phyloP scores from a whole-genome alignment of 768 basidiomycete species.

The Suillus clintonianus region DNA sequence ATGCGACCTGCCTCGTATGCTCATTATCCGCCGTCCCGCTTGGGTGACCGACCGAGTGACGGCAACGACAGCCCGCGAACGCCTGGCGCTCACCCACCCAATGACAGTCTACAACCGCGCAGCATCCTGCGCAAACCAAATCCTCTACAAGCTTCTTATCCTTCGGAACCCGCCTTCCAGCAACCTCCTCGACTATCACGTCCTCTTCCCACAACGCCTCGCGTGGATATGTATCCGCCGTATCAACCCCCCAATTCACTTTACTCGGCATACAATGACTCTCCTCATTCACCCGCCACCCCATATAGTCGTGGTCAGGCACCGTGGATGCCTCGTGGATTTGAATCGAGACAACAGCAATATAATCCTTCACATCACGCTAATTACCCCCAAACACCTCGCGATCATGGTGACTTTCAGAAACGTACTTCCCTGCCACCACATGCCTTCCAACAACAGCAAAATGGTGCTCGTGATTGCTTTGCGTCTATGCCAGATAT shows the following conservation, averaged over 20 bases:
- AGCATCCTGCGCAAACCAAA: slow-evolving; percentile 20
- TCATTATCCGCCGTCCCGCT: slow-evolving; percentile 12
- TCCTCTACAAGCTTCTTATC: neutral
- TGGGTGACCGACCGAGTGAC: slow-evolving; percentile 9
- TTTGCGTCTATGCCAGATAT: slow-evolving; percentile 21
- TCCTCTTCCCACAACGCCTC: slow-evolving; percentile 10
- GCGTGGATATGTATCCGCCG: slow-evolving; percentile 7
- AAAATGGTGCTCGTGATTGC: slow-evolving; percentile 16
- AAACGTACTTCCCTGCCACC: slow-evolving; percentile 17
- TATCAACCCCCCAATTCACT: slow-evolving; percentile 21
- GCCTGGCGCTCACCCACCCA: slow-evolving; percentile 3
- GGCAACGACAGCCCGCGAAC: slow-evolving; percentile 3
- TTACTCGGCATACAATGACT: slow-evolving; percentile 15
- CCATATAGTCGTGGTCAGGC: slow-evolving; percentile 11
- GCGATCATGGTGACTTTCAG: slow-evolving; percentile 9
- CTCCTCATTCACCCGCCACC: slow-evolving; percentile 21
- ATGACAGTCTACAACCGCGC: slow-evolving; percentile 12
- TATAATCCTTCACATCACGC: slow-evolving; percentile 12
- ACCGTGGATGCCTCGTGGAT: slow-evolving; percentile 24
- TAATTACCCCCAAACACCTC: slow-evolving; percentile 12
- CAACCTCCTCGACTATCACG: slow-evolving; percentile 6
- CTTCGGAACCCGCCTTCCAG: slow-evolving; percentile 5
- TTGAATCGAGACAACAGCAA: slow-evolving; percentile 9
- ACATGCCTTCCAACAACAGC: slow-evolving; percentile 11
- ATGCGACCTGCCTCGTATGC: slow-evolving; percentile 24